Conservation (phyloP, 371 early-diverging fungal species). For the Mucor circinelloides region DNA sequence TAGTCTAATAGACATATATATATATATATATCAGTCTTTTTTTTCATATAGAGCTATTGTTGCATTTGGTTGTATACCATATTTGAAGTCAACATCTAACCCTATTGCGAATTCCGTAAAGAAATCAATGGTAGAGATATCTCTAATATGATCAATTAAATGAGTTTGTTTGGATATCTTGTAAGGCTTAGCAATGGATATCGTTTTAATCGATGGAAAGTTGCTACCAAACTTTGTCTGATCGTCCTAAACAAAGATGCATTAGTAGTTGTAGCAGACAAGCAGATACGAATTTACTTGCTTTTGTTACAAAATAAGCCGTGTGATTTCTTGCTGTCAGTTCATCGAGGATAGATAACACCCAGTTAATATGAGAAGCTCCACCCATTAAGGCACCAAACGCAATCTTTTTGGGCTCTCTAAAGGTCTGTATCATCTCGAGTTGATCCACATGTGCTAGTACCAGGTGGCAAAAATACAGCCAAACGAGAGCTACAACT, state of each 20-base stretch:
- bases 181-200: neutral
- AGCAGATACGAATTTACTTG: neutral
- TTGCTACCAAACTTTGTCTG: constrained; percentile 21
- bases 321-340: constrained; percentile 18
- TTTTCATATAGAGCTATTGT: no score
- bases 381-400: constrained; percentile 20
- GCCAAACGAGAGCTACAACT: neutral
- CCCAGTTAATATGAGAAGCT: constrained; percentile 21
- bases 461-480: neutral
- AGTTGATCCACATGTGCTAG: neutral
- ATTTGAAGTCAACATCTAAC: neutral
- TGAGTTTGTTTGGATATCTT: neutral
- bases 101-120: neutral
- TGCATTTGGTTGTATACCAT: no score
- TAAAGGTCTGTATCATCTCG: neutral
- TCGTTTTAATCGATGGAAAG: constrained; percentile 13
- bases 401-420: constrained; percentile 13
- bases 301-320: constrained; percentile 8
- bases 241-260: neutral
- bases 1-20: neutral
- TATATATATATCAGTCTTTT: neutral
- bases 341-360: constrained; percentile 18
- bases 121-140: neutral
- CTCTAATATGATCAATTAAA: neutral
- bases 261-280: neutral